A percentile compares a stretch with the other conserved stretches of the same genome.
Conservation (phyloP, 1,284 basidiomycete species). For the Phlebopus sp. region DNA sequence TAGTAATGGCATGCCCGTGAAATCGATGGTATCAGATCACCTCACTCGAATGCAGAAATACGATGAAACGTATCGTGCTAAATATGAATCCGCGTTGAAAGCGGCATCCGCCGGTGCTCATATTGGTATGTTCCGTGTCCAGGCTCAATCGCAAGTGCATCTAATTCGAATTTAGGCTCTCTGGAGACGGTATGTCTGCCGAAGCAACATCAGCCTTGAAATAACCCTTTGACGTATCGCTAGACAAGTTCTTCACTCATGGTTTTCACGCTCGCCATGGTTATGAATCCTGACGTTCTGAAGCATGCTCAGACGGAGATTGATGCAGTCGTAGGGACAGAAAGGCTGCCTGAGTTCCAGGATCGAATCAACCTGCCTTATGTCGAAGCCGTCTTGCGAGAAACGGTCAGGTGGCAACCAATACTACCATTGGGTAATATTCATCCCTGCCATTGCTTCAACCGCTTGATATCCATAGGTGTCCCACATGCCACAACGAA, state of each 20-base stretch:
- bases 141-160: no score
- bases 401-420: slow-evolving; percentile 11
- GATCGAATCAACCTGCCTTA: slow-evolving; percentile 8
- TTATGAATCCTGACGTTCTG: slow-evolving; percentile 7
- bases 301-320: slow-evolving; percentile 12
- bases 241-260: slow-evolving; percentile 1
- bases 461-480: slow-evolving; percentile 5
- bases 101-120: no score
- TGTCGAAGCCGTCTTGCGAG: slow-evolving; percentile 9
- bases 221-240: no score
- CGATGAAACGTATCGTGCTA: no score
- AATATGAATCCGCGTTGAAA: no score
- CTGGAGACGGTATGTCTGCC: no score
- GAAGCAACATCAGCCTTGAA: no score
- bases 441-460: not conserved
- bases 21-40: no score
- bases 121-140: no score
- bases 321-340: slow-evolving; percentile 6
- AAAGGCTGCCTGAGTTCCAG: slow-evolving; percentile 1
- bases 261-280: slow-evolving; percentile 9
- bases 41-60: no score
- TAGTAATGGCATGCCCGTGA: no score
- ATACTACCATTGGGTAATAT: slow-evolving; percentile 5
- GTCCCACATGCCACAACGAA: slow-evolving; percentile 16
- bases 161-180: no score